Evolutionary conservation across 2,329 filamentous ascomycete species (phyloP).

Genomic region (Chrysosporium keratinophilum): DNA sequence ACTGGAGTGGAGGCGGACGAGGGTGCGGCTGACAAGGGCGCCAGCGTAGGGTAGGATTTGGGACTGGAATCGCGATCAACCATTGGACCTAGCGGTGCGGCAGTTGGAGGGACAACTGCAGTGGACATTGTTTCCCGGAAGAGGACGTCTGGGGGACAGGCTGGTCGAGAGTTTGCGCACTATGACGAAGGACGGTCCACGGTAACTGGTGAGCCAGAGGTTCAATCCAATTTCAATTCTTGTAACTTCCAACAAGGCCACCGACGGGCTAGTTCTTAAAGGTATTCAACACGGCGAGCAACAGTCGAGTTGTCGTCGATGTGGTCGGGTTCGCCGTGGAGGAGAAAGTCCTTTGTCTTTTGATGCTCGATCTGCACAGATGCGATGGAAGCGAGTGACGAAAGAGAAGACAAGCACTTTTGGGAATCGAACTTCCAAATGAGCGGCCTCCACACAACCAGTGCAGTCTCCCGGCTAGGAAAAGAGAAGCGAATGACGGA

Average conservation of each 20-base stretch:
- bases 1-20: conserved; percentile 29
- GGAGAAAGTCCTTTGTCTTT: no score
- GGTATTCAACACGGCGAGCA: no score
- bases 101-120: conserved; percentile 38
- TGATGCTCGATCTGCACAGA: no score
- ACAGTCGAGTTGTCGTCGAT: background rate
- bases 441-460: background rate
- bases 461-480: no score
- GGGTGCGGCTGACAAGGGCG: conserved; percentile 28
- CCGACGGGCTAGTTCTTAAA: no score
- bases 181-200: no score
- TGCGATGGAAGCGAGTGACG: conserved; percentile 5
- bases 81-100: conserved; percentile 35
- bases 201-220: no score
- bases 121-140: conserved; percentile 36
- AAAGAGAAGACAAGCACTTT: background rate
- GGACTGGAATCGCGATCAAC: conserved; percentile 38
- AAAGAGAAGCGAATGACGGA: background rate
- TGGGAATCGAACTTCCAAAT: background rate
- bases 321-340: background rate
- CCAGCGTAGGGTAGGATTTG: conserved; percentile 35
- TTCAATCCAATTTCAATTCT: no score
- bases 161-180: no score
- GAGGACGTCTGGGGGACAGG: background rate
- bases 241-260: no score